These are phyloP conservation scores for Xylaria longipes DNA, from an alignment of 495 filamentous ascomycete species.

Conservation along the genomic window DNA sequence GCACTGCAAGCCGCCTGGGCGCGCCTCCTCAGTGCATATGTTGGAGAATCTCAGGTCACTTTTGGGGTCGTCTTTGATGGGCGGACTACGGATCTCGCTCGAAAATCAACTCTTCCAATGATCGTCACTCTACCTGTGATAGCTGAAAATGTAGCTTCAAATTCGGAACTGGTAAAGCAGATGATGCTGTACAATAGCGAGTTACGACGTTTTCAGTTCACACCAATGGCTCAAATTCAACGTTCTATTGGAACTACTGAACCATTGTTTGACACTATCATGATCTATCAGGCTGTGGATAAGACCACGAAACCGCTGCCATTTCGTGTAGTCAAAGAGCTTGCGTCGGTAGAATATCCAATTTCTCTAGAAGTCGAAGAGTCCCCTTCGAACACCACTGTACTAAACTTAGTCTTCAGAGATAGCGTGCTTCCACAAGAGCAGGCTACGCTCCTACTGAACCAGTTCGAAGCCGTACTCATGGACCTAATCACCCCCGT, in stretches of 20 bases:
- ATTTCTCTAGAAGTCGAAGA: constrained; percentile 77
- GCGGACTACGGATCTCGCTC: constrained; percentile 60
- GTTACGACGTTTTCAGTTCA: constrained; percentile 71
- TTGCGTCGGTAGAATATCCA: constrained; percentile 61
- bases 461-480: constrained; percentile 66
- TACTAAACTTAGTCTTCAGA: constrained; percentile 67
- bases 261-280: constrained; percentile 76
- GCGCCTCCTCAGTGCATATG: constrained; percentile 71
- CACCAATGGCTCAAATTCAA: constrained; percentile 70
- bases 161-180: constrained; percentile 58
- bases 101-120: constrained; percentile 69
- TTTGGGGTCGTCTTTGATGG: constrained; percentile 81
- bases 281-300: constrained; percentile 67
- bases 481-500: constrained; percentile 50
- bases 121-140: constrained; percentile 75
- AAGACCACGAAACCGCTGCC: constrained; percentile 6
- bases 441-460: constrained; percentile 66
- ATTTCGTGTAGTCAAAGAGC: constrained; percentile 43
- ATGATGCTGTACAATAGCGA: constrained; percentile 67
- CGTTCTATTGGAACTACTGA: constrained; percentile 65
- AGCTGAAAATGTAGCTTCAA: constrained; percentile 55
- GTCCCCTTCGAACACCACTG: constrained; percentile 47
- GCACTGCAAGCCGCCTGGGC: constrained; percentile 78
- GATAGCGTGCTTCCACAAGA: constrained; percentile 63
- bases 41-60: constrained; percentile 68